Percentiles rank a stretch among this genome's conserved stretches.
Conservation (phyloP, 164 flowering plant genomes). For the Sedum album region DNA sequence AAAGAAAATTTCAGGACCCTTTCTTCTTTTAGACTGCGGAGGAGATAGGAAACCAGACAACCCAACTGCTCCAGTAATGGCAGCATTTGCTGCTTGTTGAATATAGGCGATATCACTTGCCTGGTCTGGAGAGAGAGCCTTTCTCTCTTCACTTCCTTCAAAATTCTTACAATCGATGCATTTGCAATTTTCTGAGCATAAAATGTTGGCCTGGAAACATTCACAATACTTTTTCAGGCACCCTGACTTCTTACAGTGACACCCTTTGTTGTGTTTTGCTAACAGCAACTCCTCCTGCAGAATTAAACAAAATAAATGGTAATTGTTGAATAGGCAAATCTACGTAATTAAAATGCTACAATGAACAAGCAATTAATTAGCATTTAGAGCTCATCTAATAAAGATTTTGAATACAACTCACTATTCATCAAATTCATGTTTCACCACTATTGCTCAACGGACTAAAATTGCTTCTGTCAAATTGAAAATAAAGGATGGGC, state of each 20-base stretch:
- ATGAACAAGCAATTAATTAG: background rate
- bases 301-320: background rate
- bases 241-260: conserved; percentile 96
- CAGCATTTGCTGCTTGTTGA: conserved; percentile 92
- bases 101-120: conserved; percentile 34
- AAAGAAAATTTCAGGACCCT: conserved; percentile 38
- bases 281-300: conserved; percentile 22
- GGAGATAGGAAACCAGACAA: conserved; percentile 70
- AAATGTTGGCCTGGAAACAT: conserved; percentile 87
- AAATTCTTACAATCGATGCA: conserved; percentile 87
- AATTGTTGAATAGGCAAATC: background rate
- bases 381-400: background rate
- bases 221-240: conserved; percentile 98
- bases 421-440: background rate
- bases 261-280: conserved; percentile 88
- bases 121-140: conserved; percentile 54
- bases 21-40: conserved; percentile 52
- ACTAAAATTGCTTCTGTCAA: background rate
- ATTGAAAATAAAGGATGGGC: background rate
- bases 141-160: conserved; percentile 93
- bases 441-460: background rate
- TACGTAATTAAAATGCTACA: background rate
- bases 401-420: background rate
- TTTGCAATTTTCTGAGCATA: conserved; percentile 92
- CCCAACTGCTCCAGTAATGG: conserved; percentile 82